Evolutionary conservation across 768 basidiomycete species (phyloP), one percentile per base, ranked within the genome.

Genomic region (Tephrocybe sp.): DNA sequence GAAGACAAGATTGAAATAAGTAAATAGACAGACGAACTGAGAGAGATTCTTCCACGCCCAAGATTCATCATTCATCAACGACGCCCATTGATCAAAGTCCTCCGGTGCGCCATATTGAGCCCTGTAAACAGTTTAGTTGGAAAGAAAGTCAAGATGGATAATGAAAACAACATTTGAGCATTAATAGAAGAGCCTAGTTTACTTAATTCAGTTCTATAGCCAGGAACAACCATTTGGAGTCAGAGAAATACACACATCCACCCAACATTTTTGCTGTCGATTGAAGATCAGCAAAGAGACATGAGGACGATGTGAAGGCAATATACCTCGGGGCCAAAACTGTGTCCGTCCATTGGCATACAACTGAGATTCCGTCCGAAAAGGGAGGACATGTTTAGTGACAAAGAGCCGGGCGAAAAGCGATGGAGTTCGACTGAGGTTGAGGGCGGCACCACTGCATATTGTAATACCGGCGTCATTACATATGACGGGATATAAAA

Each of bases 21-120:
- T 5, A 11, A n/a, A 26, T 7, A 26, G 26, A 26, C 7, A 26
- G 14, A 54, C 64, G 34, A 55, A 81, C 83, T 67, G 59, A 44
- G 70, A 65, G 49, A 89, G 68, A 43, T 80, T 74, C 48, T 77
- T 71, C 72, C 75, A 84, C n/a, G 78, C 66, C 84, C 84, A 89
- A 8, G 77, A 76, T 13, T 77, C 68, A 40, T 86, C 83, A 5
- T 74, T 78, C 11, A 72, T 74, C 20, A 80, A 68, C 0, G 62
- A 49, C 1, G 80, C 83, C 78, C 84, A 87, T 62, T 87, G 75
- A 56, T 88, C 84, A 57, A 82, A 89, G 60, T 89, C 87, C 1
- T 80, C 78, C 2, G 86, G 83, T 7, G 84, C 77, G 5, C 85
- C 85, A 44, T 80, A 82, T 10, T 88, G 87, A 46, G 80, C 81